These are phyloP conservation scores for Cordyceps farinosa DNA, from an alignment of 2,329 filamentous ascomycete genomes.

Conservation along the genomic window DNA sequence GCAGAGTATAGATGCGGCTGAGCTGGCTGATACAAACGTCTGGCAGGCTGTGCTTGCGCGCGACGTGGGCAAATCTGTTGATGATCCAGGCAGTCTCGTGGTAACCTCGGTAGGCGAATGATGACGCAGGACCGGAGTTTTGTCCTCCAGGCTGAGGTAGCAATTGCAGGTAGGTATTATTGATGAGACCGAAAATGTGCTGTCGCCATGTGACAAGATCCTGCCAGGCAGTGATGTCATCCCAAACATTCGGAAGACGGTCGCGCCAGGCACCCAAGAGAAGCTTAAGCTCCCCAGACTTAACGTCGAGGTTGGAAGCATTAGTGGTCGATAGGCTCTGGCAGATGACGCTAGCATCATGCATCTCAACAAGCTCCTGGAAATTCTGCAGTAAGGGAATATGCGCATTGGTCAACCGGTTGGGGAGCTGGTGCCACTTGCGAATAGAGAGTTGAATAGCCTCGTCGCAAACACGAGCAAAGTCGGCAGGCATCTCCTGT, in stretches of 20 bases:
- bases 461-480: slow-evolving; percentile 88
- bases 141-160: slow-evolving; percentile 70
- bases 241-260: slow-evolving; percentile 94
- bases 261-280: slow-evolving; percentile 94
- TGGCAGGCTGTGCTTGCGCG: slow-evolving; percentile 91
- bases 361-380: slow-evolving; percentile 93
- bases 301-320: slow-evolving; percentile 80
- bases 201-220: slow-evolving; percentile 99
- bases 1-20: slow-evolving; percentile 95
- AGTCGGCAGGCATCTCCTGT: slow-evolving; percentile 73
- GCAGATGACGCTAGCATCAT: slow-evolving; percentile 96
- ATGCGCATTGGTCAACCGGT: slow-evolving; percentile 88
- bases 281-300: slow-evolving; percentile 92
- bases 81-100: slow-evolving; percentile 99
- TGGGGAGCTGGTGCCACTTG: slow-evolving; percentile 98
- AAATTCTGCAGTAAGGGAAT: slow-evolving; percentile 95
- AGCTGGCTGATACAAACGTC: slow-evolving; percentile 97
- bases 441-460: slow-evolving; percentile 95
- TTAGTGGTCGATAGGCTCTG: slow-evolving; percentile 84
- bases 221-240: slow-evolving; percentile 99
- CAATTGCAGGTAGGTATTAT: slow-evolving; percentile 83
- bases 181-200: slow-evolving; percentile 97
- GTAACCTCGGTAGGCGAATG: slow-evolving; percentile 91
- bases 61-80: slow-evolving; percentile 96
- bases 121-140: slow-evolving; percentile 80